A percentile compares a stretch with the other conserved stretches of the same genome.
These are phyloP conservation scores for Exophiala phaeomuriformis DNA, from an alignment of 2,329 filamentous ascomycete species.

Conservation along the genomic window DNA sequence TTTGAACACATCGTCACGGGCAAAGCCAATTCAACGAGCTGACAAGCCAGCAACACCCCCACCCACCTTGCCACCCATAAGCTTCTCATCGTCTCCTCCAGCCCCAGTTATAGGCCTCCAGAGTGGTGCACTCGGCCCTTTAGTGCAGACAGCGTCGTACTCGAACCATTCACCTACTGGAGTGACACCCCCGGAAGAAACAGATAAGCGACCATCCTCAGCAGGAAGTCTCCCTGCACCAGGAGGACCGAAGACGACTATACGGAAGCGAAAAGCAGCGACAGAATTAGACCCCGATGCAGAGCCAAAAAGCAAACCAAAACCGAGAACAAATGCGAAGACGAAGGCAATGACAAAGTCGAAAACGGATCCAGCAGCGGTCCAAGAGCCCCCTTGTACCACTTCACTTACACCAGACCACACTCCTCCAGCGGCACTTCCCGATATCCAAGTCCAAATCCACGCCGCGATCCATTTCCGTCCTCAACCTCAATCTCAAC, in stretches of 20 bases:
- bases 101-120: neutral
- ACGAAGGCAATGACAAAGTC: no score
- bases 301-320: no score
- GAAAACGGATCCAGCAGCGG: no score
- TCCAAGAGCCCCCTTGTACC: no score
- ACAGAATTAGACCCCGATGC: no score
- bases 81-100: neutral
- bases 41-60: conserved; percentile 10
- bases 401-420: conserved; percentile 5
- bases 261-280: no score
- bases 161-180: neutral
- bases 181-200: neutral
- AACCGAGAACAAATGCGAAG: no score
- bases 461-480: conserved; percentile 12
- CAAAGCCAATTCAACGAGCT: no score
- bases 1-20: no score
- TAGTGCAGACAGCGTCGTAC: neutral
- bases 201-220: neutral
- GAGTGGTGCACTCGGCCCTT: neutral
- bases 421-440: neutral
- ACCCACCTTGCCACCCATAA: conserved; percentile 2
- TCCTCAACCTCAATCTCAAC: neutral
- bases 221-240: no score
- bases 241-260: no score
- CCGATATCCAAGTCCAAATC: conserved; percentile 17